Conservation (phyloP, 164 flowering plant species). For the Paratinospora sagittata region DNA sequence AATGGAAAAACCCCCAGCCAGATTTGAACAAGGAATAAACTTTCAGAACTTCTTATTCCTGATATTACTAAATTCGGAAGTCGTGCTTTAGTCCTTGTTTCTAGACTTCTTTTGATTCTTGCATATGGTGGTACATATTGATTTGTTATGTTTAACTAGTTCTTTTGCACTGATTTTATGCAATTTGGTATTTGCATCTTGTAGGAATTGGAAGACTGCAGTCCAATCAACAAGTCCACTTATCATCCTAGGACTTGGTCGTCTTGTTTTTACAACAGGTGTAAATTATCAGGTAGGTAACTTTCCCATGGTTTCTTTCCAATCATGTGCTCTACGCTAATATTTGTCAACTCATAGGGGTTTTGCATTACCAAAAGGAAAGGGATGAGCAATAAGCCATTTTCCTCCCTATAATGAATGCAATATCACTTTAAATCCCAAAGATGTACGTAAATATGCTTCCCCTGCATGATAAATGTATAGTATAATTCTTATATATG, state of each 20-base stretch:
- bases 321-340: neutral
- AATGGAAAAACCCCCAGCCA: too few relatives aligned
- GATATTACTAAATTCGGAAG: neutral
- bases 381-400: neutral
- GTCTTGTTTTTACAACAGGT: slow-evolving; percentile 64
- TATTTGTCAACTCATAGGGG: neutral
- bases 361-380: neutral
- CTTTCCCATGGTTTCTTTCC: slow-evolving; percentile 1
- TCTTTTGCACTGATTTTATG: neutral
- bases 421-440: neutral
- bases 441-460: neutral
- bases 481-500: neutral
- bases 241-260: slow-evolving; percentile 66
- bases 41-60: too few relatives aligned
- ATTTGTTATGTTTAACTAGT: neutral
- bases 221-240: slow-evolving; percentile 63
- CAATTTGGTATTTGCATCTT: slow-evolving; percentile 1
- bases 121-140: neutral
- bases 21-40: too few relatives aligned
- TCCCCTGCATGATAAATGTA: neutral
- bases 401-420: too few relatives aligned
- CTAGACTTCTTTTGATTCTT: neutral
- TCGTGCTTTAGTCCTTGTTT: neutral
- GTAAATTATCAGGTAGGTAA: slow-evolving; percentile 79
- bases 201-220: slow-evolving; percentile 56